These are phyloP conservation scores for Trichoderma gamsii DNA, from an alignment of 495 filamentous ascomycete genomes.

Conservation along the genomic window DNA sequence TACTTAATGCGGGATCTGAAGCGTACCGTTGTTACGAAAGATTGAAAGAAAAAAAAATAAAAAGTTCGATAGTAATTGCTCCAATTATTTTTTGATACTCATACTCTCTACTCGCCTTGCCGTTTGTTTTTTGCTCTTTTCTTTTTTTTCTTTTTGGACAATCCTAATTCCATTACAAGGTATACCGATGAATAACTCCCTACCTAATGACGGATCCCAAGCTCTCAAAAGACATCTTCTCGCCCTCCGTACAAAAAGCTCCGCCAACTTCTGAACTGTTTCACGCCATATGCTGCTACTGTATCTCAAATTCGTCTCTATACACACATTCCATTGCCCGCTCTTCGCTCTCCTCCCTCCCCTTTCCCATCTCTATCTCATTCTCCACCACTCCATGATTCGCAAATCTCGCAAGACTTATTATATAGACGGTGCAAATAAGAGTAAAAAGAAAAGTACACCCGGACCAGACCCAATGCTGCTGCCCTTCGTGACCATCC, in stretches of 20 bases:
- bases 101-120: not conserved
- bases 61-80: not conserved
- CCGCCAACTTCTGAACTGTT: not conserved
- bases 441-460: conserved; percentile 15
- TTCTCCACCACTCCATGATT: conserved; percentile 9
- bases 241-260: not conserved
- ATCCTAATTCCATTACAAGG: conserved; percentile 15
- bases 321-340: conserved; percentile 1
- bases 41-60: not conserved
- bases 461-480: conserved; percentile 17
- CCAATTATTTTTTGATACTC: not conserved
- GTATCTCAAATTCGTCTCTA: conserved; percentile 1
- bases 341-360: not conserved
- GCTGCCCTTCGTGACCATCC: conserved; percentile 15
- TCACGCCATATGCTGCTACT: conserved; percentile 7
- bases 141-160: not conserved
- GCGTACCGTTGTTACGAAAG: not conserved
- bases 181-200: conserved; percentile 15
- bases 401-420: conserved; percentile 14
- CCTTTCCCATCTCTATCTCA: not conserved
- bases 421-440: conserved; percentile 16
- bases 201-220: conserved; percentile 14
- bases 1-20: conserved; percentile 3
- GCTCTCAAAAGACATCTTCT: conserved; percentile 12
- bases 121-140: not conserved